A percentile compares a stretch with the other conserved stretches of the same genome.
These are phyloP conservation scores for Apiotrichum gamsii DNA, from an alignment of 1,284 basidiomycete genomes.

Conservation along the genomic window DNA sequence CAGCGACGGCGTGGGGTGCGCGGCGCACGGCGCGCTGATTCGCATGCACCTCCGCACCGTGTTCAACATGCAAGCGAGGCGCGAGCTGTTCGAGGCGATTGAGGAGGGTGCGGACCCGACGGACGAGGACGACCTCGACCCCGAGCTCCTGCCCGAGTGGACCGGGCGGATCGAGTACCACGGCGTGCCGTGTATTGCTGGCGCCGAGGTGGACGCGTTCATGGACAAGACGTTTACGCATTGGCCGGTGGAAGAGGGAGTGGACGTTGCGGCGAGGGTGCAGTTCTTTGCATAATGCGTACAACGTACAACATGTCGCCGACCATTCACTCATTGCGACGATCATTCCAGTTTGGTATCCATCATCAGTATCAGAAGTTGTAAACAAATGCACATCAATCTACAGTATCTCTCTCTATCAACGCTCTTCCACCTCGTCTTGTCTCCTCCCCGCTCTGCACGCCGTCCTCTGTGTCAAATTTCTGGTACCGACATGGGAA, in stretches of 20 bases:
- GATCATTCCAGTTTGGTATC: too few relatives aligned
- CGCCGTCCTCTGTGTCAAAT: too few relatives aligned
- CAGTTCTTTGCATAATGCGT: slow-evolving; percentile 5
- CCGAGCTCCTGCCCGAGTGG: slow-evolving; percentile 10
- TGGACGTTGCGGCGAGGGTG: slow-evolving; percentile 7
- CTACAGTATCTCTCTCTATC: too few relatives aligned
- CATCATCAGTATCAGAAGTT: too few relatives aligned
- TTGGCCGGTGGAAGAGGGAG: slow-evolving; percentile 6
- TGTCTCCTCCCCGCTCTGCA: too few relatives aligned
- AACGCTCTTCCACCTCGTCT: too few relatives aligned
- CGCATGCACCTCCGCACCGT: slow-evolving; percentile 13
- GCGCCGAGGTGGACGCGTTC: slow-evolving; percentile 6
- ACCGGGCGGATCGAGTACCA: slow-evolving; percentile 6
- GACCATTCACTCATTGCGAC: too few relatives aligned
- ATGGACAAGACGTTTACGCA: slow-evolving; percentile 9
- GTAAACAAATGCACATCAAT: too few relatives aligned
- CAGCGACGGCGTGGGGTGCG: neutral
- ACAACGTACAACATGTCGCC: too few relatives aligned
- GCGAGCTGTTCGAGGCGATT: slow-evolving; percentile 14
- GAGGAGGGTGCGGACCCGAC: slow-evolving; percentile 17
- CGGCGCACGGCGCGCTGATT: slow-evolving; percentile 7
- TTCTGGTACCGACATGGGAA: too few relatives aligned
- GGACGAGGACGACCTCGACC: slow-evolving; percentile 15
- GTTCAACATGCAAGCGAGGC: slow-evolving; percentile 5
- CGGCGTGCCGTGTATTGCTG: slow-evolving; percentile 13